Evolutionary conservation across 257 asterid species (phyloP), one percentile per base, ranked within the genome.

Genomic region (Catharanthus roseus): DNA sequence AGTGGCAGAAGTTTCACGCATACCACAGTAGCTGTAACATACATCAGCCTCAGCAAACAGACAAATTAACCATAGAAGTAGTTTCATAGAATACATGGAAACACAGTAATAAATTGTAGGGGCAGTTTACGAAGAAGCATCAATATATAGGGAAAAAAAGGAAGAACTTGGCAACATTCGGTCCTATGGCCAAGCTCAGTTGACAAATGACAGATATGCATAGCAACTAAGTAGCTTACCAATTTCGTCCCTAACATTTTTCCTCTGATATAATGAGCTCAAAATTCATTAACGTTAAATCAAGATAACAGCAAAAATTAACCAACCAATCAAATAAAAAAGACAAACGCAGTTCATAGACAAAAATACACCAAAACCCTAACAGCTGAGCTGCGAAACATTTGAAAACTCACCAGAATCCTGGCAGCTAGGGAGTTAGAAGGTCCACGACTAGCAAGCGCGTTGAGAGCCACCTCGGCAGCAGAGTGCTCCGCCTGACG

Each of bases 401-500:
- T 0, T 12, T 4, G 24, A 72, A 68, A 53, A 64, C 72, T 65
- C 61, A 82, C 86, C 79, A 82, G 44, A 70, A 82, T 68, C 71
- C 82, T 74, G 50, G 84, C 80, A 50, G 82, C 86, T 42, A 77
- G 79, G 2, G 84, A 77, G 62, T 77, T 69, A 50, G 82, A 79
- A 53, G 84, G 74, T n/a, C 84, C 80, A 15, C 82, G 80, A 77
- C 75, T 77, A 23, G 86, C 72, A 24, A 82, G 82, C 36, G 84
- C 74, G 63, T 79, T 77, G 45, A 82, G 70, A 38, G 84, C 86
- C 61, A 80, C 80, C 75, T 82, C 86, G 15, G 86, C 86, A 28
- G 86, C 86, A 26, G 84, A 77, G 41, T 82, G 84, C 76, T 82
- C 86, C 41, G 86, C 86, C 39, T 79, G 84, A 28, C 84, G 79